Conservation (phyloP, 176 grass and related monocot species). For the Juncus effusus region DNA sequence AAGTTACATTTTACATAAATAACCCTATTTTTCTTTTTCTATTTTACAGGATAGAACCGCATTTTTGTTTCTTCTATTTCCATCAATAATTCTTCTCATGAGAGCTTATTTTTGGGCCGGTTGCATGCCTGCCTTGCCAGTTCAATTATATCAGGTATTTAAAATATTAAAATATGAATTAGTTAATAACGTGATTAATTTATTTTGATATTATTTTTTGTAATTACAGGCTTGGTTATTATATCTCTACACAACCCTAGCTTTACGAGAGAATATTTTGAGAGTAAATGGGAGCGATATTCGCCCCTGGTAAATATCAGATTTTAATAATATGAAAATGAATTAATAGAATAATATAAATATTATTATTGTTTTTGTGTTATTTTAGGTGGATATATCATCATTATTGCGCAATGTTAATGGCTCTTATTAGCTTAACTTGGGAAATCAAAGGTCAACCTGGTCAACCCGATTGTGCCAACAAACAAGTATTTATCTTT, state of each 20-base stretch:
- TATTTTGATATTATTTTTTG: conserved; percentile 18
- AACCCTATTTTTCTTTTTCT: neutral
- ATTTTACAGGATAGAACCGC: conserved; percentile 90
- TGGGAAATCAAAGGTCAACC: conserved; percentile 94
- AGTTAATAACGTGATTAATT: neutral
- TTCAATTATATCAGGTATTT: conserved; percentile 94
- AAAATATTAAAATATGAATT: neutral
- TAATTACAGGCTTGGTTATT: conserved; percentile 72
- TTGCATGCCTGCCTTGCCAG: conserved; percentile 86
- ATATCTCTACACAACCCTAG: conserved; percentile 77
- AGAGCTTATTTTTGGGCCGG: conserved; percentile 78
- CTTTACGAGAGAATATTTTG: conserved; percentile 82
- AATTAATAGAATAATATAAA: conserved; percentile 7
- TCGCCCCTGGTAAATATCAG: conserved; percentile 58
- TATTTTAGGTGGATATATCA: conserved; percentile 93
- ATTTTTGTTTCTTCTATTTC: conserved; percentile 90
- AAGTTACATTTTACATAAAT: neutral
- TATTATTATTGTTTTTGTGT: conserved; percentile 12
- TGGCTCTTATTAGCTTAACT: conserved; percentile 95
- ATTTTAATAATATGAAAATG: neutral
- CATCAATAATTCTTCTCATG: conserved; percentile 65
- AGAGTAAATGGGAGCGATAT: conserved; percentile 87
- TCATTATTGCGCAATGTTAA: conserved; percentile 94
- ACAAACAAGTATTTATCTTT: conserved; percentile 62
- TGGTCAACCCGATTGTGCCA: conserved; percentile 82